phyloP scores from a whole-genome alignment of 257 asterid genomes.

The Solanum chmielewskii region DNA sequence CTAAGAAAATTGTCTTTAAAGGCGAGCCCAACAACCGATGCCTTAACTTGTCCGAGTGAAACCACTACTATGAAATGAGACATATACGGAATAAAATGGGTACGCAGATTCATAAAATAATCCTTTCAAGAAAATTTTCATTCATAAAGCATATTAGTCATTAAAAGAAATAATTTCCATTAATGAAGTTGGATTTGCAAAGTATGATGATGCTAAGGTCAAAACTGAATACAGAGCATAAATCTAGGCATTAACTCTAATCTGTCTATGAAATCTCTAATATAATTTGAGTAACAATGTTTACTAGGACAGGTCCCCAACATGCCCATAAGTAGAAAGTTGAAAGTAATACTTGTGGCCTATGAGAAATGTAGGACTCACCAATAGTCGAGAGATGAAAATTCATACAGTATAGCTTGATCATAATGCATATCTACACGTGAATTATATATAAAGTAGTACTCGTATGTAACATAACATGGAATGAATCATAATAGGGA shows the following conservation, averaged over 20 bases:
- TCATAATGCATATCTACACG: neutral
- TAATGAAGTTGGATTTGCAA: neutral
- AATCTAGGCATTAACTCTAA: neutral
- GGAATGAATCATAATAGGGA: neutral
- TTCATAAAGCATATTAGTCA: neutral
- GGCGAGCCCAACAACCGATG: neutral
- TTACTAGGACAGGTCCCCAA: neutral
- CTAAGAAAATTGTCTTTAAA: too few species aligned
- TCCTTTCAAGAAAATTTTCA: neutral
- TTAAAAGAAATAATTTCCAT: neutral
- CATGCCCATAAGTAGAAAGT: neutral
- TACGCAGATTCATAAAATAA: neutral
- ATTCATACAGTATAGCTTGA: neutral
- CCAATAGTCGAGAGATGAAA: neutral
- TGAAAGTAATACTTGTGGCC: neutral
- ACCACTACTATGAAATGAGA: neutral
- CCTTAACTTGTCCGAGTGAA: neutral
- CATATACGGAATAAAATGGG: neutral
- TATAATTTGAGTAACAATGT: neutral
- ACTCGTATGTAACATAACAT: neutral
- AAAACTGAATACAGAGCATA: neutral
- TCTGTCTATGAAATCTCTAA: neutral
- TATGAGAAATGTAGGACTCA: neutral
- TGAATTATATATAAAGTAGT: neutral
- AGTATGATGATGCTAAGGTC: neutral